Percentiles rank a stretch among this genome's conserved stretches.
phyloP scores from a whole-genome alignment of 352 stramenopile species.

The Phytophthora melonis region DNA sequence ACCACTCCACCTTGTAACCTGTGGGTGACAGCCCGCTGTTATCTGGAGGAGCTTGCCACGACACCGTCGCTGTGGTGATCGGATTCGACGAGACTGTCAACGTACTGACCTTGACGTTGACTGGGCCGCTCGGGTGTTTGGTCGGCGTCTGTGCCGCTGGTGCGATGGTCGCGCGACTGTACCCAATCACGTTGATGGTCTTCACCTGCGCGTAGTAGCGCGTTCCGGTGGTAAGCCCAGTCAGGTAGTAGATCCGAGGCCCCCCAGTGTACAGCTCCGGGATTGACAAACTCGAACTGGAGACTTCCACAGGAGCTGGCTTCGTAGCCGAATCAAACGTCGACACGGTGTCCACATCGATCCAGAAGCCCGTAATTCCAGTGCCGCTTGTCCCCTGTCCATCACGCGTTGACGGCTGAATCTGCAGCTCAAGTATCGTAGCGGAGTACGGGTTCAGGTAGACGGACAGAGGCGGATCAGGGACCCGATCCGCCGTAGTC shows the following conservation, averaged over 20 bases:
- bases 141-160: conserved; percentile 67
- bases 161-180: conserved; percentile 69
- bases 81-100: conserved; percentile 50
- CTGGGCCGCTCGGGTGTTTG: conserved; percentile 52
- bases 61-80: conserved; percentile 74
- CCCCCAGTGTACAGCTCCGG: conserved; percentile 66
- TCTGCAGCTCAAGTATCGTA: conserved; percentile 77
- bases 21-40: conserved; percentile 73
- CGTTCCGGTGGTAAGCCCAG: conserved; percentile 74
- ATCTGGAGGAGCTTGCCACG: conserved; percentile 70
- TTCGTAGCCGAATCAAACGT: conserved; percentile 80
- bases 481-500: conserved; percentile 88
- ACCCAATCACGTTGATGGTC: conserved; percentile 71
- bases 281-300: conserved; percentile 33
- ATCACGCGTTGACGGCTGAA: conserved; percentile 73
- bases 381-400: conserved; percentile 59
- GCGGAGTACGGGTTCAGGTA: conserved; percentile 66
- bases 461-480: conserved; percentile 72
- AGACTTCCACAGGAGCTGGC: conserved; percentile 50
- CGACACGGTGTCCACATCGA: conserved; percentile 76
- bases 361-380: conserved; percentile 69
- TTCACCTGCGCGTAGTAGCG: conserved; percentile 91
- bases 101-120: conserved; percentile 73
- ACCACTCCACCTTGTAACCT: conserved; percentile 90
- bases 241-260: conserved; percentile 75